Base-by-base conservation (phyloP, 2,329 filamentous ascomycete species). In the Aspergillus fischeri region DNA sequence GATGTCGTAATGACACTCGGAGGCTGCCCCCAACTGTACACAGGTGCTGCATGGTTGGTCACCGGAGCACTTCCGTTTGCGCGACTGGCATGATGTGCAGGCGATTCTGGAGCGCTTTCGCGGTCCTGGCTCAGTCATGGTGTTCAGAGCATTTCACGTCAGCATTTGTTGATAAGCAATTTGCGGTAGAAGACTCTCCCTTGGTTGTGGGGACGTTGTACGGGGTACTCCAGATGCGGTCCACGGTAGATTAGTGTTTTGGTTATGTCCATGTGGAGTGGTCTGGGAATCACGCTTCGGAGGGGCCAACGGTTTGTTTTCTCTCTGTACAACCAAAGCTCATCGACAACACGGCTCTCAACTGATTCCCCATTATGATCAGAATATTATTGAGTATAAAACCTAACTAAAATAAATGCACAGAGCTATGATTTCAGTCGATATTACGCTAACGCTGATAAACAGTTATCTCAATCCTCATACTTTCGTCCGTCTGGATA, bases 31-130 rank as follows among this genome's bases (percentile, higher is more conserved):
- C 58, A 80, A 82, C 32, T 81, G 77, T 0, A 76, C 70, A 65
- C 83, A 85, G 35, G 80, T 81, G 50, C 74, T 75, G 64, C 83
- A 85, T 0, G 83, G 83, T 44, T 77, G 71, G 5, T 71, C 72
- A 11, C 82, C 81, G 59, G 84, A 80, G 61, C 83, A 85, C 69
- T 82, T 81, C 49, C 83, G 76, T 67, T 85, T 85, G 51, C 82
- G 77, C 11, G 82, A 75, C 38, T 83, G 76, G 56, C 83, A 85
- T 20, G 80, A 78, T 56, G 79, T 72, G 62, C 80, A 82, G 24
- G 79, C 80, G 8, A 78, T 58, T 42, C 74, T 75, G 25, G 79
- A 77, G 1, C 80, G 76, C 62, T 71, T 73, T 53, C 71, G 68
- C 14, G 60, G 62, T 8, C 56, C 62, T 20, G 65, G 63, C 32